Conservation (phyloP, 1,139 yeast species). For the Sugiyamaella novakii region DNA sequence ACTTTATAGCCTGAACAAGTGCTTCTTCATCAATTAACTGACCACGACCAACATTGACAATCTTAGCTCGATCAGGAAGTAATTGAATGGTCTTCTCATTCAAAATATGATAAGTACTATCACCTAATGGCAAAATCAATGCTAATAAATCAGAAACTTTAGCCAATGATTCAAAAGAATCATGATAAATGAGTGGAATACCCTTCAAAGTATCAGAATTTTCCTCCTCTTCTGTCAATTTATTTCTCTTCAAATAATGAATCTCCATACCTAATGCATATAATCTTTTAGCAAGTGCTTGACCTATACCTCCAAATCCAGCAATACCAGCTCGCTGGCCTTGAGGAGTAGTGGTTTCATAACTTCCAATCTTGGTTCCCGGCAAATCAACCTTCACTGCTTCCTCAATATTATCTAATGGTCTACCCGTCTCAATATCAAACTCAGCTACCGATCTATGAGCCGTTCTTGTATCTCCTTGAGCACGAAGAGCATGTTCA, state of each 20-base stretch:
- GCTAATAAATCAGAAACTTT: conserved; percentile 59
- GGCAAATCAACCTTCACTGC: conserved; percentile 2
- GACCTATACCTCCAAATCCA: conserved; percentile 81
- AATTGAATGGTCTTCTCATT: conserved; percentile 51
- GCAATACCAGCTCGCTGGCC: conserved; percentile 66
- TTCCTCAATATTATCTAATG: conserved; percentile 43
- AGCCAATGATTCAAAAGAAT: conserved; percentile 45
- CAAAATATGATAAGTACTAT: conserved; percentile 59
- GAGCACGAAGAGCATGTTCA: conserved; percentile 47
- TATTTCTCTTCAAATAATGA: conserved; percentile 55
- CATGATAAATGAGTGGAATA: conserved; percentile 51
- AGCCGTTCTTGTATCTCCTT: conserved; percentile 49
- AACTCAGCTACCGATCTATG: conserved; percentile 39
- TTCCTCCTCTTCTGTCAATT: conserved; percentile 45
- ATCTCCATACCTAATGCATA: conserved; percentile 65
- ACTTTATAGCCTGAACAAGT: conserved; percentile 63
- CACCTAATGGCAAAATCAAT: conserved; percentile 67
- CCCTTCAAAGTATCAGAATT: conserved; percentile 30
- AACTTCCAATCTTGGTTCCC: conserved; percentile 23
- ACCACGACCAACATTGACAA: conserved; percentile 83
- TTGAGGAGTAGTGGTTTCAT: conserved; percentile 44
- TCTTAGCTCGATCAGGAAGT: conserved; percentile 57
- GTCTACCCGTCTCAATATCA: conserved; percentile 32
- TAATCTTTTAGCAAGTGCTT: conserved; percentile 60
- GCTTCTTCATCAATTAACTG: conserved; percentile 71